Base-by-base conservation (phyloP, 441 rosid species). In the Theobroma grandiflorum region DNA sequence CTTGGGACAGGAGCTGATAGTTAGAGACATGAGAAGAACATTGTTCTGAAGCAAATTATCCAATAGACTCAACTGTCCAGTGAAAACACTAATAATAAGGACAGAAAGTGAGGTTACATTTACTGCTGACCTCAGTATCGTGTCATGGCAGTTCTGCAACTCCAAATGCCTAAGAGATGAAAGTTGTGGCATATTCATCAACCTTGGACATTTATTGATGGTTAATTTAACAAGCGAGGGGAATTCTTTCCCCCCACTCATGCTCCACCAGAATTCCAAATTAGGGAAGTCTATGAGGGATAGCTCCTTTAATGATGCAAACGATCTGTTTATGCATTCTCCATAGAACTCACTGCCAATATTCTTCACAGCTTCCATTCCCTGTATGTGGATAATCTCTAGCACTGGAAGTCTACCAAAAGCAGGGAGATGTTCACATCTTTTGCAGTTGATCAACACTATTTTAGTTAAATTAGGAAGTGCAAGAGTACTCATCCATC, bases 1-100 rank as follows among this genome's bases (percentile, higher is more conserved):
- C 8, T 74, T 82, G 40, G 81, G 81, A n/a, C 83, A 79, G 11
- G 79, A 82, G 53, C 69, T 79, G 50, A 85, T 55, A 31, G 55
- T 18, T 33, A 73, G 33, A 43, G 81, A 79, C 6, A 10, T 55
- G 9, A 82, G 85, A 68, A 42, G 15, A 62, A 59, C 20, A 69
- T 85, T 85, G 38, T 65, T 82, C n/a, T 31, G 65, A 0, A 79
- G 71, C 72, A 79, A 76, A n/a, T 43, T 62, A 18, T 77, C 84
- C 52, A 77, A 33, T 37, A 79, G 5, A 37, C 22, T 53, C 14
- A 73, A 43, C 31, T 10, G 63, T 49, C 64, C 85, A 0, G 43
- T 14, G 14, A 76, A 58, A 12, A 16, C 57, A 5, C 65, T 63
- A 47, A 82, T 67, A 10, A 74, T 26, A 1, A 84, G 79, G 49